Conservation (phyloP, 176 grass and related monocot species). For the Musa beccarii region DNA sequence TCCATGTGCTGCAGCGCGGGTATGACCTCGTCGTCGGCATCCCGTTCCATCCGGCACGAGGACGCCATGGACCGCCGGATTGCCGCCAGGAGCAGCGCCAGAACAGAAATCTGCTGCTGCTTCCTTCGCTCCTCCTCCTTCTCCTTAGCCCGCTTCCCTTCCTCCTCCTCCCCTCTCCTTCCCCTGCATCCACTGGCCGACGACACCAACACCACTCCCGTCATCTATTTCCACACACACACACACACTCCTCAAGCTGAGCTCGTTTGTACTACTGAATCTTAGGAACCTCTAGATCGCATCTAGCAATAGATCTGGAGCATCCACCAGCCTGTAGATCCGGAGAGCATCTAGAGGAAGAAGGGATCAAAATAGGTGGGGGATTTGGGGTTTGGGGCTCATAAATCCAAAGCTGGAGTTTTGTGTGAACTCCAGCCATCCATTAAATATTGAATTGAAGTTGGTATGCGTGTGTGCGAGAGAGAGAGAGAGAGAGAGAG, state of each 20-base stretch:
- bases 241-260: not conserved
- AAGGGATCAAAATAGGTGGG: not conserved
- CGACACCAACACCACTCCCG: slow-evolving; percentile 1
- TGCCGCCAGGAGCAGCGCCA: slow-evolving; percentile 42
- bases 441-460: slow-evolving; percentile 1
- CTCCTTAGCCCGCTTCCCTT: not conserved
- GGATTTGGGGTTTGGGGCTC: not conserved
- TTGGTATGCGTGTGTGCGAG: not conserved
- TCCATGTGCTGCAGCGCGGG: not conserved
- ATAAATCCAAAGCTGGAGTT: slow-evolving; percentile 1
- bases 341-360: not conserved
- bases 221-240: not conserved
- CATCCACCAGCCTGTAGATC: not conserved
- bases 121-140: not conserved
- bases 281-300: not conserved
- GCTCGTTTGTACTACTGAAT: not conserved
- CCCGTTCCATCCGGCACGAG: slow-evolving; percentile 51
- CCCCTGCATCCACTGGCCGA: slow-evolving; percentile 2
- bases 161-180: slow-evolving; percentile 9
- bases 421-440: not conserved
- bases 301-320: not conserved
- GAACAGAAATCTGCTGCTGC: slow-evolving; percentile 8
- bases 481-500: not conserved
- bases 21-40: not conserved
- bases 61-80: slow-evolving; percentile 69